Conservation (phyloP, 2,329 filamentous ascomycete genomes). For the Myrmaecium sp. region DNA sequence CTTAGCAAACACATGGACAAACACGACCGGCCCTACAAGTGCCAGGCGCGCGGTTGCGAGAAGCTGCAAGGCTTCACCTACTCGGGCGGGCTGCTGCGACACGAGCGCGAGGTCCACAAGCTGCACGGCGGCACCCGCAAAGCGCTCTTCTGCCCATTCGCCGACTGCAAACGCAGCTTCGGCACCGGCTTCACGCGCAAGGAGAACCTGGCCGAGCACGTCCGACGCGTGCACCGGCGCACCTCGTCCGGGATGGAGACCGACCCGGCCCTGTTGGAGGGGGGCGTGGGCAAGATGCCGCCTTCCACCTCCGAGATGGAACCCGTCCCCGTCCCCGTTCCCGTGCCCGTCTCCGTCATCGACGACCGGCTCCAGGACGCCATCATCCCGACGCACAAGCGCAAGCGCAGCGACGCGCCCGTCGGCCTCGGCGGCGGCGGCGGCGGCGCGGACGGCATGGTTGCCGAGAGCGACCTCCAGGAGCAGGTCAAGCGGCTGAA, state of each 20-base stretch:
- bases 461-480: constrained; percentile 16
- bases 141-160: constrained; percentile 68
- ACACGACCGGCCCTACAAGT: constrained; percentile 86
- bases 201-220: constrained; percentile 86
- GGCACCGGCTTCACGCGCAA: constrained; percentile 84
- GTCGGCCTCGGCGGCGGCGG: constrained; percentile 4
- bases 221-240: constrained; percentile 62
- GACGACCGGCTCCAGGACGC: constrained; percentile 9
- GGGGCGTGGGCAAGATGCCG: constrained; percentile 18
- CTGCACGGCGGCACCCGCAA: constrained; percentile 82
- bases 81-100: constrained; percentile 71
- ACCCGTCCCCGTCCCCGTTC: constrained; percentile 2
- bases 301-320: constrained; percentile 1
- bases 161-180: constrained; percentile 74
- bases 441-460: constrained; percentile 11
- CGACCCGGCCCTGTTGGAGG: too few relatives aligned
- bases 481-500: constrained; percentile 24
- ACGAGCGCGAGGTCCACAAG: constrained; percentile 85
- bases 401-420: neutral
- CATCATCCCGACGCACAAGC: neutral
- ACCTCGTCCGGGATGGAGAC: constrained; percentile 13
- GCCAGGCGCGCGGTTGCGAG: constrained; percentile 64
- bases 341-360: constrained; percentile 1
- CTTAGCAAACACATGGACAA: constrained; percentile 95
- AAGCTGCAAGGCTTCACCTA: constrained; percentile 93